Percentiles rank a stretch among this genome's conserved stretches.
Conservation (phyloP, 768 basidiomycete genomes). For the Leccinellum rugosiceps region DNA sequence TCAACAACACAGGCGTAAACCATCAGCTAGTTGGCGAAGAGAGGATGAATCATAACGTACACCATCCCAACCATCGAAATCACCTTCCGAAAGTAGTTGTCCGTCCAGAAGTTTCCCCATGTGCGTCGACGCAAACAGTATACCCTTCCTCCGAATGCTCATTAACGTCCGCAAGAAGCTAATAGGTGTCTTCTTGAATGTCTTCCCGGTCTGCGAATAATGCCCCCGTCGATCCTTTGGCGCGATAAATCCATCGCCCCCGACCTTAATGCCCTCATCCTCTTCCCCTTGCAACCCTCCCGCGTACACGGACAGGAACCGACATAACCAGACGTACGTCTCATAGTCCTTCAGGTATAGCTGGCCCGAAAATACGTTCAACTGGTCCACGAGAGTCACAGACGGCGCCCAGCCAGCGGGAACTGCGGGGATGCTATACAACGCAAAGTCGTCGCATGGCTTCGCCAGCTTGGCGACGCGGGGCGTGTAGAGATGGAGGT, state of each 20-base stretch:
- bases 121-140: constrained; percentile 37
- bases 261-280: not conserved
- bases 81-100: constrained; percentile 15
- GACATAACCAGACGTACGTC: too few relatives aligned
- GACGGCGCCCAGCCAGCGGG: too few relatives aligned
- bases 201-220: constrained; percentile 1
- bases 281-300: not conserved
- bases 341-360: too few relatives aligned
- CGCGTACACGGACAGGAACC: too few relatives aligned
- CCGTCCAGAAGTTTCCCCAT: constrained; percentile 39
- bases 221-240: not conserved
- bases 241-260: constrained; percentile 13
- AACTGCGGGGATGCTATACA: too few relatives aligned
- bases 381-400: too few relatives aligned
- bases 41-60: not conserved
- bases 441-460: too few relatives aligned
- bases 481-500: too few relatives aligned
- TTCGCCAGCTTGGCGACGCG: too few relatives aligned
- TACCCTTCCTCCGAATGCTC: constrained; percentile 38
- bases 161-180: constrained; percentile 20
- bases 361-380: too few relatives aligned
- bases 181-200: constrained; percentile 37
- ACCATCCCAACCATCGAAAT: not conserved
- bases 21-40: not conserved
- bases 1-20: too few relatives aligned